A percentile compares a stretch with the other conserved stretches of the same genome.
Evolutionary conservation across 1,284 basidiomycete genomes (phyloP).

Genomic region (Wallemia ichthyophaga): DNA sequence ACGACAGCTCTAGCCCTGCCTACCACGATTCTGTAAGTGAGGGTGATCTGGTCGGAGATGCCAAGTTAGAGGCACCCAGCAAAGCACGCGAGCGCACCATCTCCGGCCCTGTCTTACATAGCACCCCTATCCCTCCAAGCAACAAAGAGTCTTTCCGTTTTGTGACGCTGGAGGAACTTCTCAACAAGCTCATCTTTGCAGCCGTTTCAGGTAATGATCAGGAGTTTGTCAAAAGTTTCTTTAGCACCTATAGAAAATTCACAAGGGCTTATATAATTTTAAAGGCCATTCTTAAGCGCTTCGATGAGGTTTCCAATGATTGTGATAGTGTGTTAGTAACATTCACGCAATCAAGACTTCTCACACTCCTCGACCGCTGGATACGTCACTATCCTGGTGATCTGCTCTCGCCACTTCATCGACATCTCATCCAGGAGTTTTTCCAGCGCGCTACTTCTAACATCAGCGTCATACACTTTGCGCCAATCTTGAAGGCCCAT

Average conservation of each 20-base stretch:
- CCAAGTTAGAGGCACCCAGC: too few species aligned
- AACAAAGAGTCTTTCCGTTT: too few species aligned
- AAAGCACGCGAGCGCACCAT: too few species aligned
- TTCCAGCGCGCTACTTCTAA: conserved; percentile 6
- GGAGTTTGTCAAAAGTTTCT: conserved; percentile 10
- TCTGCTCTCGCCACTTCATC: conserved; percentile 6
- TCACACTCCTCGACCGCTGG: conserved; percentile 9
- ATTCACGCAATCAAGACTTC: conserved; percentile 11
- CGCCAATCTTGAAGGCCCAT: conserved; percentile 10
- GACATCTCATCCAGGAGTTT: conserved; percentile 6
- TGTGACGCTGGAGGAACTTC: conserved; percentile 7
- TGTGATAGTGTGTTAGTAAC: conserved; percentile 9
- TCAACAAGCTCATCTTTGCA: conserved; percentile 14
- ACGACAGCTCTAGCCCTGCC: too few species aligned
- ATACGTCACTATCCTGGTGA: conserved; percentile 11
- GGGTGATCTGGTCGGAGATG: too few species aligned
- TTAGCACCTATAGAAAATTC: conserved; percentile 12
- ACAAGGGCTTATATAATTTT: conserved; percentile 11
- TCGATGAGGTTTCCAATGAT: conserved; percentile 8
- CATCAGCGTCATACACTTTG: conserved; percentile 10
- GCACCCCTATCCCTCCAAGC: too few species aligned
- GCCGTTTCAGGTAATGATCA: conserved; percentile 13
- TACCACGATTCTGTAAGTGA: too few species aligned
- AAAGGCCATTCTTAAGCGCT: conserved; percentile 9
- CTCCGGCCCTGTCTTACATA: too few species aligned